phyloP scores from a whole-genome alignment of 108 stramenopile genomes.

The Cyclostephanos tholiformis region DNA sequence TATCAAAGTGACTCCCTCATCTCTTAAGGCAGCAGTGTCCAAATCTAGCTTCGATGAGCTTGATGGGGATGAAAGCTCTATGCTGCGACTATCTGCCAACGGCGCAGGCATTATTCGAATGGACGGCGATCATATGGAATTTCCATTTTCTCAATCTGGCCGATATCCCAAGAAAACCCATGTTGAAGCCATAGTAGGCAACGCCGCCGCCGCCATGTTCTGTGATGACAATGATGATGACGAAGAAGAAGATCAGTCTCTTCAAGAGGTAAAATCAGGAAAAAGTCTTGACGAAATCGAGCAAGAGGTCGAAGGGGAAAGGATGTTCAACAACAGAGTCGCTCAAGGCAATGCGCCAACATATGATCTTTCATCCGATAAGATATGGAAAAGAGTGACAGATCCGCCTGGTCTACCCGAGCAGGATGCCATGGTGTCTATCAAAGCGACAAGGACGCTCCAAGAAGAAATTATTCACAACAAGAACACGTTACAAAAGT shows the following conservation, averaged over 20 bases:
- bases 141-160: slow-evolving; percentile 79
- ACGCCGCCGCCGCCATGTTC: slow-evolving; percentile 45
- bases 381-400: slow-evolving; percentile 32
- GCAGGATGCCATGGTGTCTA: slow-evolving; percentile 32
- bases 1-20: not conserved
- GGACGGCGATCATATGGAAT: slow-evolving; percentile 72
- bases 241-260: slow-evolving; percentile 21
- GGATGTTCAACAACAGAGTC: not conserved
- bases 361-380: not conserved
- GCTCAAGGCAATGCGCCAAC: not conserved
- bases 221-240: slow-evolving; percentile 36
- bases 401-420: slow-evolving; percentile 37
- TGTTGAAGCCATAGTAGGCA: slow-evolving; percentile 53
- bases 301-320: not conserved
- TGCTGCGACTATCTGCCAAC: slow-evolving; percentile 8
- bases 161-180: slow-evolving; percentile 73
- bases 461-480: slow-evolving; percentile 28
- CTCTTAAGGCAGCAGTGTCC: not conserved
- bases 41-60: not conserved
- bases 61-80: not conserved
- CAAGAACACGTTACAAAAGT: slow-evolving; percentile 34
- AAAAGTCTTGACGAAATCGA: not conserved
- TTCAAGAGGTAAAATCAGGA: not conserved
- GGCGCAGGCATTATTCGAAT: slow-evolving; percentile 25
- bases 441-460: slow-evolving; percentile 31